Evolutionary conservation across 1,284 basidiomycete genomes (phyloP), one percentile per base, ranked within the genome.

Genomic region (Exsudoporus floridanus): DNA sequence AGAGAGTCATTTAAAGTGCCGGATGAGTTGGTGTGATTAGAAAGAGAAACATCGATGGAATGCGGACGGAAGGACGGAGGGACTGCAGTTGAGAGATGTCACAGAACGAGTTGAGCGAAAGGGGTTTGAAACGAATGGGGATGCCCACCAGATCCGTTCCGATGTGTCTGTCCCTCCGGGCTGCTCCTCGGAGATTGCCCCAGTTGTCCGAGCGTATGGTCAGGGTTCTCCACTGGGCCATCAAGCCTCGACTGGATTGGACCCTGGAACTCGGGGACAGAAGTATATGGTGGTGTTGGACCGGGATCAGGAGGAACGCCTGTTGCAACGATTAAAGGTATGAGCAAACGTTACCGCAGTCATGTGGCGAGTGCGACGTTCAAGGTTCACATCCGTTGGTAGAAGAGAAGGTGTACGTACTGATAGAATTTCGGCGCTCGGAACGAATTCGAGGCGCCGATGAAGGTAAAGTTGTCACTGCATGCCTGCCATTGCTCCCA

Each of bases 151-250:
- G 30, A 30, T 25, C 19, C 38, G 36, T 31, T 34, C 21, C 6
- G 9, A 48, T 43, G 14, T 25, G 27, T 35, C 27, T 58, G 52
- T 3, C 28, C 39, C 19, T 62, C 63, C 33, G 73, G 45, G 45
- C 57, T 55, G 7, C 50, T 52, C 60, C 73, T 51, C 60, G 74
- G 58, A 8, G 70, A 66, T 46, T 71, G 73, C 27, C 76, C 63
- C 36, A 73, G 70, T 35, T 77, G 77, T 54, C 78, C 78, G 3
- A 78, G 64, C 4, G 69, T 72, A 44, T 73, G 73, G 12, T 68
- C 66, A 16, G 73, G 66, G 42, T 37, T 54, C 27, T 66, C 59
- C 41, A 50, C 54, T 54, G 33, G 35, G 14, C 25, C 8, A 23
- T 6, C 14, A 12, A 27, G 21, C 23, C 42, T 38, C 7, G 49